Evolutionary conservation across 2,329 filamentous ascomycete genomes (phyloP).

Genomic region (Botryosphaeria dothidea): DNA sequence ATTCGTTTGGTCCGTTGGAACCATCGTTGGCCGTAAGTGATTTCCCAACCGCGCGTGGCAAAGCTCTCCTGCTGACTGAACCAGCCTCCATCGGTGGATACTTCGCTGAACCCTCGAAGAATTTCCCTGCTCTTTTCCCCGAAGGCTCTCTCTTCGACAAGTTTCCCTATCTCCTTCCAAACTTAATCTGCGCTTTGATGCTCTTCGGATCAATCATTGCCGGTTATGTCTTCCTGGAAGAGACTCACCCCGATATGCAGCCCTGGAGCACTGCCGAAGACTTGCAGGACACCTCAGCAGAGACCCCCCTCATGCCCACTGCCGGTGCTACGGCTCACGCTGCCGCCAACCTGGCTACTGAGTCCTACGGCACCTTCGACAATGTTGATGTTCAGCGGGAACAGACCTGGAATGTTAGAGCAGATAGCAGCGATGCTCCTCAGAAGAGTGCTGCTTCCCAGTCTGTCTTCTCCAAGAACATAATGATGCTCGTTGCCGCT

Average conservation of each 20-base stretch:
- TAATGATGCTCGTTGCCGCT: constrained; percentile 76
- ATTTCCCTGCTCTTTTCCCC: constrained; percentile 72
- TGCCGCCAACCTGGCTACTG: constrained; percentile 71
- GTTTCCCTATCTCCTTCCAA: constrained; percentile 88
- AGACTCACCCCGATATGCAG: constrained; percentile 85
- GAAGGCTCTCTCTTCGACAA: constrained; percentile 67
- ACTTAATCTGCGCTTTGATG: constrained; percentile 76
- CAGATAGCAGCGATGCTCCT: constrained; percentile 43
- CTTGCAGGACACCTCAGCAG: constrained; percentile 49
- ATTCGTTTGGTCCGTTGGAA: constrained; percentile 89
- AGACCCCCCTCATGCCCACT: constrained; percentile 74
- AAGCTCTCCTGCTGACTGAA: constrained; percentile 24
- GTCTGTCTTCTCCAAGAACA: constrained; percentile 43
- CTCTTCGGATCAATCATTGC: constrained; percentile 77
- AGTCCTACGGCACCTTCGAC: constrained; percentile 76
- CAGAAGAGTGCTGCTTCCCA: constrained; percentile 38
- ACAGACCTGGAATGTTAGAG: constrained; percentile 53
- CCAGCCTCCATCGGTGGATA: constrained; percentile 79
- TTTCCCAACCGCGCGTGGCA: not conserved
- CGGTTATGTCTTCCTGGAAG: constrained; percentile 79
- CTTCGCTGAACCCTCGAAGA: constrained; percentile 75
- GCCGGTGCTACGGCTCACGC: constrained; percentile 73
- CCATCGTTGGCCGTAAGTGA: constrained; percentile 68
- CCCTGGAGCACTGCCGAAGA: constrained; percentile 47
- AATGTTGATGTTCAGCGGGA: constrained; percentile 56